Evolutionary conservation across 2,329 filamentous ascomycete species (phyloP), one percentile per base, ranked within the genome.

Genomic region (Fusarium graminum): DNA sequence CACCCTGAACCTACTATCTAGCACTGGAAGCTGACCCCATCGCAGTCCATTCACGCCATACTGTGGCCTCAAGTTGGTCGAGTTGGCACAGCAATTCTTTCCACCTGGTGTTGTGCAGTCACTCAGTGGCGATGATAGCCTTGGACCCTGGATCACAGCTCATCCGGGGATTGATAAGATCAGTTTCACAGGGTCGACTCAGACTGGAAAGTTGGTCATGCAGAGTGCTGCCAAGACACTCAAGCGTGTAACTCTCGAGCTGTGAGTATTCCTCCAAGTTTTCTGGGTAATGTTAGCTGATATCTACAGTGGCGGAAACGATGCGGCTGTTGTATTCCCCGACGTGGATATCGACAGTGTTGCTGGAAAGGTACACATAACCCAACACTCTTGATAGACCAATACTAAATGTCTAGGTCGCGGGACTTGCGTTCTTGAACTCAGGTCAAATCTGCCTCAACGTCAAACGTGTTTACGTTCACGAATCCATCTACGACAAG

Each of bases 81-180:
- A 90, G 74, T 73, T 90, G 3, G 85, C 81, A 0, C 80, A 85
- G 56, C 73, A 81, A 22, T 79, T 88, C 75, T 86, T 90, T 75
- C 86, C 86, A 3, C 82, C 85, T 1, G 88, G 88, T 38, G 85
- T 90, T n/a, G 72, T 90, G 3, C 87, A 90, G 69, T 84, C 80
- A 0, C 75, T 90, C 3, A 84, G 84, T 50, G 88, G 88, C 8
- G 86, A 86, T 50, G 87, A 90, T 66, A 78, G 80, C 40, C 82
- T 90, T 7, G 88, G 88, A 5, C 85, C 84, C 1, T 81, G 80
- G 80, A 74, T 90, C 50, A 88, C 86, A 0, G 74, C 73, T n/a
- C 87, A 90, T 69, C 85, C 86, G 0, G 84, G 80, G 19, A 82
- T 90, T 54, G 80, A 83, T 56, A 90, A 88, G 80, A 84, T 90